Conservation (phyloP, 306 rosid genomes). For the Dryas octopetala region DNA sequence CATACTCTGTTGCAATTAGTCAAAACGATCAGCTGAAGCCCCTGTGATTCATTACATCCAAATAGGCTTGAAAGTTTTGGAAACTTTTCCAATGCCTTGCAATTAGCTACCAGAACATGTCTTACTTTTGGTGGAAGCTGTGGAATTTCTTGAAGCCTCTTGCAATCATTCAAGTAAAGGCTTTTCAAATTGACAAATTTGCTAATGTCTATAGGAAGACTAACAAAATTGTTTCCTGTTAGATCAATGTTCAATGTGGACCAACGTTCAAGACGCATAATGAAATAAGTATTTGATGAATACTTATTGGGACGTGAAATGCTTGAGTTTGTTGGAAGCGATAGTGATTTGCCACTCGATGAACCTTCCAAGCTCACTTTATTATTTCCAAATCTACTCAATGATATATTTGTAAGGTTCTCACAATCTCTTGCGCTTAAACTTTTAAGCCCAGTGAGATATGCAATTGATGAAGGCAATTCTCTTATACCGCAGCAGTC, state of each 20-base stretch:
- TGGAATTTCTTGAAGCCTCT: background rate
- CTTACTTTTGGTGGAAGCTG: background rate
- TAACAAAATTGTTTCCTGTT: slow-evolving; percentile 2
- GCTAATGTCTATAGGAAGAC: background rate
- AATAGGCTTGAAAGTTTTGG: background rate
- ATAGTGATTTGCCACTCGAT: too few species aligned
- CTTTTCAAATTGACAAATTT: background rate
- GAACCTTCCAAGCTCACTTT: too few species aligned
- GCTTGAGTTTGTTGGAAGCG: too few species aligned
- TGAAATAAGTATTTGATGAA: too few species aligned
- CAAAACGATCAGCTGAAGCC: too few species aligned
- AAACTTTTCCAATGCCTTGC: background rate
- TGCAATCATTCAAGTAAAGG: background rate
- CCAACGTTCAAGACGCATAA: too few species aligned
- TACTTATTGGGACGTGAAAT: too few species aligned
- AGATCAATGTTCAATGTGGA: slow-evolving; percentile 8
- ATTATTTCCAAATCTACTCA: too few species aligned
- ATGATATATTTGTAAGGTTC: background rate
- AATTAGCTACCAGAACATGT: background rate
- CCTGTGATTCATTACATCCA: too few species aligned
- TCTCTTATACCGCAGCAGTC: background rate
- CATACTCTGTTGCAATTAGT: too few species aligned
- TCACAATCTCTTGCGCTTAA: background rate
- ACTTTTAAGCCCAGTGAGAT: background rate
- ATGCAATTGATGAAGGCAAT: background rate